phyloP scores from a whole-genome alignment of 2,329 filamentous ascomycete species.

The Ophiostoma tasmaniense region DNA sequence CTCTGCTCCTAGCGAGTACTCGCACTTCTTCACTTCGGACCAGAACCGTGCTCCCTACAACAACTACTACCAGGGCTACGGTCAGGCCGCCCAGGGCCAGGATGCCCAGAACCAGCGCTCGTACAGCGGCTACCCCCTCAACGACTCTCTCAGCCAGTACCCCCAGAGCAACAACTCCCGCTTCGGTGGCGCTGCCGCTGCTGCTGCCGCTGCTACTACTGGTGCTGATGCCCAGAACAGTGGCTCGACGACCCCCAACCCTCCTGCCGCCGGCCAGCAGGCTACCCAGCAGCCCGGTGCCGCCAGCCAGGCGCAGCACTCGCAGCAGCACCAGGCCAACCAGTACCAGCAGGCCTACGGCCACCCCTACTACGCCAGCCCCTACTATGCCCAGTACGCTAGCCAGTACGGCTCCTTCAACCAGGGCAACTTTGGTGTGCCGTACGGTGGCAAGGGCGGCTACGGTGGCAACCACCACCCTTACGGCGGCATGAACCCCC shows the following conservation, averaged over 20 bases:
- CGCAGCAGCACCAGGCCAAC: slow-evolving; percentile 27
- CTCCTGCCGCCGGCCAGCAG: slow-evolving; percentile 43
- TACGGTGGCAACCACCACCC: slow-evolving; percentile 48
- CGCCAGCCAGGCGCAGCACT: slow-evolving; percentile 25
- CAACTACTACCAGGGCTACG: slow-evolving; percentile 61
- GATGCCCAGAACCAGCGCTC: slow-evolving; percentile 58
- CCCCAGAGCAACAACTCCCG: slow-evolving; percentile 65
- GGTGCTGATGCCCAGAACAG: slow-evolving; percentile 70
- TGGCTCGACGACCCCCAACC: slow-evolving; percentile 85
- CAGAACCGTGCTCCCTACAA: slow-evolving; percentile 67
- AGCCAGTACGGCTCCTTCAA: slow-evolving; percentile 35
- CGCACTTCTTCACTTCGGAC: slow-evolving; percentile 69
- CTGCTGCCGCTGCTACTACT: slow-evolving; percentile 14
- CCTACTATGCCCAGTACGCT: slow-evolving; percentile 55
- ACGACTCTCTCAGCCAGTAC: slow-evolving; percentile 58
- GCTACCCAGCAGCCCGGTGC: slow-evolving; percentile 29
- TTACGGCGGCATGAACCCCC: slow-evolving; percentile 48
- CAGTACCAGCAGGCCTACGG: slow-evolving; percentile 28
- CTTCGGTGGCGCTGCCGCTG: slow-evolving; percentile 39
- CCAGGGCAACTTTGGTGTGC: slow-evolving; percentile 42
- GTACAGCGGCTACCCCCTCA: slow-evolving; percentile 66
- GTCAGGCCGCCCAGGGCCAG: slow-evolving; percentile 50
- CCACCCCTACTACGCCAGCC: slow-evolving; percentile 54
- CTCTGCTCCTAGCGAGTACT: slow-evolving; percentile 70
- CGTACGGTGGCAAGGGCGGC: slow-evolving; percentile 47